Base-by-base conservation (phyloP, 768 basidiomycete species). In the Fibroporia radiculosa region DNA sequence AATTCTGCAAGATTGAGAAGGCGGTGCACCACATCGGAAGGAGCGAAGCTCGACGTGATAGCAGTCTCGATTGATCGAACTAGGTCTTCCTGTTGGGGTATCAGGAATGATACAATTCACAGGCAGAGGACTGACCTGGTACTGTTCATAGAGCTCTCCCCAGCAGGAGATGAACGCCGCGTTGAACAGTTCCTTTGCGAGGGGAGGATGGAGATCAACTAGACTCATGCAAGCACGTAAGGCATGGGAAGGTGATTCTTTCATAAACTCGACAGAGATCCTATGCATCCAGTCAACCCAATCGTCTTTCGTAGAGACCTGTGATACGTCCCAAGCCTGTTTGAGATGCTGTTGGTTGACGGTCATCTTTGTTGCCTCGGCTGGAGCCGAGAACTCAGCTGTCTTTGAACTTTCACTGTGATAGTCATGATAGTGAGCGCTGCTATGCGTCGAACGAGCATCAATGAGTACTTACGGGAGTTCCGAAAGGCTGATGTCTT, bases 131-230 rank as follows among this genome's bases (percentile, higher is more conserved):
- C 10, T 23, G 56, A 92, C 93, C 75, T 97, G 95, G 64, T 97
- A 98, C 58, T 90, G 84, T 42, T 97, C 93, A 56, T 93, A 98
- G 6, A 99, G 68, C 55, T 96, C 92, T 1, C 80, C 77, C 95
- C 96, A 99, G 52, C 96, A 99, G 4, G 93, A 97, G 14, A 98
- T 75, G 65, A 99, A 99, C 0, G 96, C 96, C 3, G 93, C 92
- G 61, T 98, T 98, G 73, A 97, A 98, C 10, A 99, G 68, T 57
- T 98, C 95, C 56, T 86, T 84, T 0, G 92, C 93, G 40, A 98
- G 73, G 1, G 93, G 91, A 18, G 83, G 77, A 62, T 97, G 89
- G 6, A 86, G 80, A 58, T 96, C 90, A 2, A 97, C 92, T 35
- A 98, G 68, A 55, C 80, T 89, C 78, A 92, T 91, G 57, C 95